Evolutionary conservation across 2,329 filamentous ascomycete species (phyloP).

Genomic region (Trichoderma pleuroti): DNA sequence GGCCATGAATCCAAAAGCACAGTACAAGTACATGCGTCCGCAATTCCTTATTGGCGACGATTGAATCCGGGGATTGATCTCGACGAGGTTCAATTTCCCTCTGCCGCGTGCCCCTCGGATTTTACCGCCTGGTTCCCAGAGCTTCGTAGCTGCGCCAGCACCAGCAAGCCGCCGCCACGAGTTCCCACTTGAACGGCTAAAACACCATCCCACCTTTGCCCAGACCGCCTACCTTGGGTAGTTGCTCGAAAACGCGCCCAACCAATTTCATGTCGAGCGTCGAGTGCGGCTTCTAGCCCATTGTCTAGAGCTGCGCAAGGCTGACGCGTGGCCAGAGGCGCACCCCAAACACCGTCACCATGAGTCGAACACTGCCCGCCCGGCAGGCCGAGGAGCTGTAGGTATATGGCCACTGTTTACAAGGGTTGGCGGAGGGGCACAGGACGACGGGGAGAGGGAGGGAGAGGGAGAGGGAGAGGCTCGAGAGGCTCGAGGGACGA

Average conservation of each 20-base stretch:
- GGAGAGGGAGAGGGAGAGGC: too few species aligned
- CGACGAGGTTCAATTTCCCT: background rate
- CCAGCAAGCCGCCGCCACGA: background rate
- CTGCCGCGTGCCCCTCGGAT: background rate
- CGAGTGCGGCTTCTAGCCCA: conserved; percentile 19
- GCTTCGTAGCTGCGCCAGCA: background rate
- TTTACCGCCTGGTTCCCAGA: background rate
- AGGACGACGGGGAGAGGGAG: background rate
- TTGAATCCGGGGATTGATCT: background rate
- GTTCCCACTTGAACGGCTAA: conserved; percentile 12
- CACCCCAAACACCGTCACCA: conserved; percentile 36
- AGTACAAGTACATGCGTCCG: background rate
- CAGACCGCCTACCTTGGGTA: conserved; percentile 19
- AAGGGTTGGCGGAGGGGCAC: conserved; percentile 7
- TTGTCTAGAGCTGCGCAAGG: conserved; percentile 20
- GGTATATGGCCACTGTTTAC: conserved; percentile 35
- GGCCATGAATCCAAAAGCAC: conserved; percentile 1
- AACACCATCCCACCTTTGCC: conserved; percentile 18
- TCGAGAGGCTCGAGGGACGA: background rate
- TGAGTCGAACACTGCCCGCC: conserved; percentile 72
- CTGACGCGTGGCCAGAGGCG: conserved; percentile 20
- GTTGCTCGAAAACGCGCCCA: conserved; percentile 15
- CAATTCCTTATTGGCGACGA: conserved; percentile 5
- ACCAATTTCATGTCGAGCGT: conserved; percentile 20
- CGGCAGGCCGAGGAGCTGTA: conserved; percentile 88